A percentile compares a stretch with the other conserved stretches of the same genome.
Conservation (phyloP, 768 basidiomycete species). For the Termitomyces sp. region DNA sequence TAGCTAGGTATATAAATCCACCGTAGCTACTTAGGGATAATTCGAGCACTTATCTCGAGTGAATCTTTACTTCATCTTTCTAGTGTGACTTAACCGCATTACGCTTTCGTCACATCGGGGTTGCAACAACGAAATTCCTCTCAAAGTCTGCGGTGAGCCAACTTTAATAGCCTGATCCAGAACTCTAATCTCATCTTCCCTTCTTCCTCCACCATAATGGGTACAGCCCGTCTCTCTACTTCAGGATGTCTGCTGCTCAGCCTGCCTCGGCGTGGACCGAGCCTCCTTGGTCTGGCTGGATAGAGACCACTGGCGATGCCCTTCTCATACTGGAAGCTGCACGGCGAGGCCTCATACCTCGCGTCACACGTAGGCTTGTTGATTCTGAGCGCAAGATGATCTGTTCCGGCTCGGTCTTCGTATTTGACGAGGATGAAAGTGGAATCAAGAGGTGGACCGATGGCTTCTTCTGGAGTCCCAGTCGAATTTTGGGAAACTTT, state of each 20-base stretch:
- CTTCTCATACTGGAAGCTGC: conserved; percentile 97
- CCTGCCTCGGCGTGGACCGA: conserved; percentile 81
- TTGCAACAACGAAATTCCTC: conserved; percentile 46
- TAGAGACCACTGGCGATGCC: conserved; percentile 92
- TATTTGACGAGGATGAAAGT: conserved; percentile 95
- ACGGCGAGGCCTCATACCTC: conserved; percentile 80
- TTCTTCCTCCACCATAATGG: conserved; percentile 17
- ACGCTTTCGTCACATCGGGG: too few species aligned
- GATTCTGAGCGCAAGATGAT: conserved; percentile 93
- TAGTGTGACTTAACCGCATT: too few species aligned
- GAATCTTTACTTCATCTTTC: too few species aligned
- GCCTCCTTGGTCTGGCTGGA: conserved; percentile 91
- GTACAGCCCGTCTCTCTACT: conserved; percentile 20
- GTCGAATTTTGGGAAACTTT: conserved; percentile 90
- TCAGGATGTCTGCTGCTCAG: conserved; percentile 32
- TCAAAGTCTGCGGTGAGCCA: conserved; percentile 65
- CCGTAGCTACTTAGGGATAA: too few species aligned
- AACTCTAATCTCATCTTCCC: conserved; percentile 49
- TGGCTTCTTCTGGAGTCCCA: conserved; percentile 94
- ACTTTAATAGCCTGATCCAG: conserved; percentile 51
- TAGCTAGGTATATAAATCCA: too few species aligned
- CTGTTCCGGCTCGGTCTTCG: conserved; percentile 89
- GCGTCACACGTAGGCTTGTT: conserved; percentile 87
- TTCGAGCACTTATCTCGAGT: too few species aligned
- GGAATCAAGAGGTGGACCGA: conserved; percentile 99